Evolutionary conservation across 1,139 yeast species (phyloP).

Genomic region (Diutina pseudorugosa): DNA sequence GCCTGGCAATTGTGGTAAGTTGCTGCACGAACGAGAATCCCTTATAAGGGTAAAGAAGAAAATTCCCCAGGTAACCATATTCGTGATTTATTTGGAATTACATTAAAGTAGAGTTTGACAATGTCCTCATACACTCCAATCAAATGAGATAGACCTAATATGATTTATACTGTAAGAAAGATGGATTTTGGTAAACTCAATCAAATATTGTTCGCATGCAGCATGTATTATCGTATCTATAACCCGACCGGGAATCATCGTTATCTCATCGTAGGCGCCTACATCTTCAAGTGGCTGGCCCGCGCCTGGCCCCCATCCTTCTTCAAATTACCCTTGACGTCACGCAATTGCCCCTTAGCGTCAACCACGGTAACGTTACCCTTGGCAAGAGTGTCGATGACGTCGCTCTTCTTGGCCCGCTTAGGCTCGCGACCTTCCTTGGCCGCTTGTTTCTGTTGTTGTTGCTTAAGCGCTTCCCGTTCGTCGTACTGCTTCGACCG

Average conservation of each 20-base stretch:
- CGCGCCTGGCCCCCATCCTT: slow-evolving; percentile 14
- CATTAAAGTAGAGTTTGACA: too few relatives aligned
- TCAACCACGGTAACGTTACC: slow-evolving; percentile 74
- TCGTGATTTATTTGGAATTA: too few relatives aligned
- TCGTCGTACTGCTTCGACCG: slow-evolving; percentile 43
- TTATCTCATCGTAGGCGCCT: background rate
- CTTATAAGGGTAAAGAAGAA: too few relatives aligned
- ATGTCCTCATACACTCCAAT: too few relatives aligned
- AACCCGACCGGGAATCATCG: background rate
- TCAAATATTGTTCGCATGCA: too few relatives aligned
- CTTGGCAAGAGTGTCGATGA: slow-evolving; percentile 60
- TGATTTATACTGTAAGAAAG: too few relatives aligned
- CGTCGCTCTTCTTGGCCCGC: slow-evolving; percentile 47
- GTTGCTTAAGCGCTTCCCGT: slow-evolving; percentile 17
- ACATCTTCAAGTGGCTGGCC: slow-evolving; percentile 13
- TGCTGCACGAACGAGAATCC: too few relatives aligned
- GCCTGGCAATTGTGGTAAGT: too few relatives aligned
- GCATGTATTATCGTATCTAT: background rate
- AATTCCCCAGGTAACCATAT: too few relatives aligned
- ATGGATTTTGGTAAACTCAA: too few relatives aligned
- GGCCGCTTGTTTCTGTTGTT: slow-evolving; percentile 12
- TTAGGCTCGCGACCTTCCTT: slow-evolving; percentile 19
- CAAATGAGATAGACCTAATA: too few relatives aligned
- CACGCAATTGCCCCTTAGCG: slow-evolving; percentile 65
- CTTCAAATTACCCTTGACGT: slow-evolving; percentile 56